Conservation (phyloP, 768 basidiomycete genomes). For the Russula olivacea region DNA sequence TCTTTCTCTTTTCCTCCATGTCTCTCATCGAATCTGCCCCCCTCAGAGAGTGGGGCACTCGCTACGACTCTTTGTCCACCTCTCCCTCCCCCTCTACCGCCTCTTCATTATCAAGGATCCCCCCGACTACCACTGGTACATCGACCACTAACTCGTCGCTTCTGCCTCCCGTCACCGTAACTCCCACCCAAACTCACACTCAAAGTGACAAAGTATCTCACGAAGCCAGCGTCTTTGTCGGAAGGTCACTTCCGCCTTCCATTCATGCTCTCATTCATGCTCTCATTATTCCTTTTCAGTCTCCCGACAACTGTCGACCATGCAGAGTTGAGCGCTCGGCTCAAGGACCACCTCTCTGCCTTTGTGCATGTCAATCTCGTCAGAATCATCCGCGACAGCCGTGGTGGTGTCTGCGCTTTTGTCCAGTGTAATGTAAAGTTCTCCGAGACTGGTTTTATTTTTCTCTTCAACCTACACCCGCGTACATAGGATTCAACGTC, state of each 20-base stretch:
- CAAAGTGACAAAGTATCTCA: constrained; percentile 48
- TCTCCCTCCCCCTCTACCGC: constrained; percentile 40
- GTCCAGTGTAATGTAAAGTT: constrained; percentile 71
- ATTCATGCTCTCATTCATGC: constrained; percentile 7
- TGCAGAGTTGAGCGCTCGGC: constrained; percentile 50
- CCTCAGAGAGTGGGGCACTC: constrained; percentile 61
- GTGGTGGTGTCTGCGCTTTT: constrained; percentile 78
- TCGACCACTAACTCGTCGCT: constrained; percentile 22
- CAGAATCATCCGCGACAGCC: constrained; percentile 66
- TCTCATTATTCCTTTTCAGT: constrained; percentile 36
- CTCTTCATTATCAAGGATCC: constrained; percentile 20
- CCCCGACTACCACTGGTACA: constrained; percentile 5
- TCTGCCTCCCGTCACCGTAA: constrained; percentile 28
- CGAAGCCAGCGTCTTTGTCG: constrained; percentile 79
- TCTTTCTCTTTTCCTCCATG: constrained; percentile 32
- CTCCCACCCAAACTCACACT: constrained; percentile 12
- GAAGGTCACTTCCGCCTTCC: constrained; percentile 47
- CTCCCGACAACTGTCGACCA: constrained; percentile 66
- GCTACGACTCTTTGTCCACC: constrained; percentile 58
- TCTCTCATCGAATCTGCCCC: constrained; percentile 38
- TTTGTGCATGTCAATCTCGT: constrained; percentile 61
- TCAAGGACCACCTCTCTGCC: constrained; percentile 61
- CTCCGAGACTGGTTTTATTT: constrained; percentile 4
- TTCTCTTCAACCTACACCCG: neutral
- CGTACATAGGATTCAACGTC: constrained; percentile 46